These are phyloP conservation scores for Tetradesmus lagerheimii DNA, from an alignment of 139 green algal genomes.

Conservation along the genomic window DNA sequence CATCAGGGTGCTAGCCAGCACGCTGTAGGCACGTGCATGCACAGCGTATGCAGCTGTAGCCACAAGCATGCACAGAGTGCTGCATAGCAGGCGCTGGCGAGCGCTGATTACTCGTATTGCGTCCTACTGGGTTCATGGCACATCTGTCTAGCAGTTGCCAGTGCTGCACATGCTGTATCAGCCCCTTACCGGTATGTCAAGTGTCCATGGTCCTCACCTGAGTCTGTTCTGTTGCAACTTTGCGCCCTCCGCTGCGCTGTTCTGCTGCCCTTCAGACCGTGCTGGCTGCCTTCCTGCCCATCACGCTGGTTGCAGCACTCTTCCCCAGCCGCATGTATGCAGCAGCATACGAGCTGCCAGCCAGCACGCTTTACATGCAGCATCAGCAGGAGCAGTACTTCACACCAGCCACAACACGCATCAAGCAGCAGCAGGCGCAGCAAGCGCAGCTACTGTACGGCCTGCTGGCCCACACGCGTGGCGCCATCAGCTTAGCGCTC, in stretches of 20 bases:
- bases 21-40: not conserved
- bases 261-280: slow-evolving; percentile 28
- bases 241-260: not conserved
- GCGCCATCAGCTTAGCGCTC: slow-evolving; percentile 32
- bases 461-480: not conserved
- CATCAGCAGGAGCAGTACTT: slow-evolving; percentile 11
- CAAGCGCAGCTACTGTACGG: slow-evolving; percentile 22
- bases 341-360: slow-evolving; percentile 38
- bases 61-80: not conserved
- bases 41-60: not conserved
- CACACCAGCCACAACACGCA: slow-evolving; percentile 35
- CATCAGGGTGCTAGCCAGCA: not conserved
- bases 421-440: slow-evolving; percentile 19
- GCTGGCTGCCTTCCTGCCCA: slow-evolving; percentile 36
- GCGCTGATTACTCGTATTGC: too few relatives aligned
- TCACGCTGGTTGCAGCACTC: slow-evolving; percentile 35
- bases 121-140: not conserved
- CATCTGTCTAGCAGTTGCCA: not conserved
- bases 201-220: not conserved
- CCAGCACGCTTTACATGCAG: slow-evolving; percentile 7
- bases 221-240: not conserved
- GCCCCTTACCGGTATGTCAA: not conserved
- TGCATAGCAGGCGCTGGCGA: too few relatives aligned
- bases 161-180: not conserved
- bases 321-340: slow-evolving; percentile 36